Conservation (phyloP, 2,329 filamentous ascomycete genomes). For the Akanthomyces dipterigenus region DNA sequence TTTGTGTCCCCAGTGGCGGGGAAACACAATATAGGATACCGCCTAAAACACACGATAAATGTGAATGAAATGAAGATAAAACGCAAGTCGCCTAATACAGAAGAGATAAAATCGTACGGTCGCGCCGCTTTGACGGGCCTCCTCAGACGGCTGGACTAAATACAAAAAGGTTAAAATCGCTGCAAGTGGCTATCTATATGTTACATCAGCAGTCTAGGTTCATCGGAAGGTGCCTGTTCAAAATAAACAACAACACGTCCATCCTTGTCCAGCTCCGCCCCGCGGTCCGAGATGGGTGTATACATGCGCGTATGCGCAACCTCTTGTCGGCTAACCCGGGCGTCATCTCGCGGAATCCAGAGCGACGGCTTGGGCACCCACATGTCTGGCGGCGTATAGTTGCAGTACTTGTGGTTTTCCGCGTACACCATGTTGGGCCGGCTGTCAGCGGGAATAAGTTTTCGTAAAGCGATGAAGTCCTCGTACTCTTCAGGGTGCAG, state of each 20-base stretch:
- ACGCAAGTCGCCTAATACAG: neutral
- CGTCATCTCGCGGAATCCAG: slow-evolving; percentile 77
- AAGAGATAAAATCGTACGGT: neutral
- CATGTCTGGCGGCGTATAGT: slow-evolving; percentile 61
- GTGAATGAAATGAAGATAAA: neutral
- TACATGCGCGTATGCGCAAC: slow-evolving; percentile 63
- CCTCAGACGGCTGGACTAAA: too few relatives aligned
- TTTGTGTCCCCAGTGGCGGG: neutral
- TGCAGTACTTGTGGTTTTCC: slow-evolving; percentile 55
- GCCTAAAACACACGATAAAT: neutral
- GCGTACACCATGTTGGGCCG: slow-evolving; percentile 39
- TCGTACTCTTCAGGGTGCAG: slow-evolving; percentile 71
- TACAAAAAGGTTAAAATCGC: neutral
- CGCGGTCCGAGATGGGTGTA: slow-evolving; percentile 67
- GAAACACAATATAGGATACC: neutral
- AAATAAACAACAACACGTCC: slow-evolving; percentile 30
- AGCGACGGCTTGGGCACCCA: slow-evolving; percentile 59
- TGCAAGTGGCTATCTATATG: slow-evolving; percentile 16
- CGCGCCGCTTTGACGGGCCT: too few relatives aligned
- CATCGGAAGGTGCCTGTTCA: slow-evolving; percentile 31
- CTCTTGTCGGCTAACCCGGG: slow-evolving; percentile 72
- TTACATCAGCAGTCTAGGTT: slow-evolving; percentile 36
- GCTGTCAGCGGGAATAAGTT: slow-evolving; percentile 55
- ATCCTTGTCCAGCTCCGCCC: slow-evolving; percentile 26
- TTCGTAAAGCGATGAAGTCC: slow-evolving; percentile 64